phyloP scores from a whole-genome alignment of 371 early-diverging fungal species.

The Chytridium lagenaria region DNA sequence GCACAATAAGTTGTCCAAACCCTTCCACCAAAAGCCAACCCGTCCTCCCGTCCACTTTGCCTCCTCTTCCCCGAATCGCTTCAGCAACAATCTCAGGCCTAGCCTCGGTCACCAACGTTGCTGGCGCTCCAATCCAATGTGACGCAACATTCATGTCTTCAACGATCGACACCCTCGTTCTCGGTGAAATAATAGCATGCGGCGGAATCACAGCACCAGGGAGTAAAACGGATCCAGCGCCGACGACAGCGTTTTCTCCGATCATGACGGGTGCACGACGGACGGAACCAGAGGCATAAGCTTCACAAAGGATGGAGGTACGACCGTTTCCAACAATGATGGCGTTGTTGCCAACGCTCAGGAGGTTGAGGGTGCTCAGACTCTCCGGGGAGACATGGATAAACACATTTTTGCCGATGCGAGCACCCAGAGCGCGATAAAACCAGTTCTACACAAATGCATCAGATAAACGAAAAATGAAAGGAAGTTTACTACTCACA shows the following conservation, averaged over 20 bases:
- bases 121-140: not conserved
- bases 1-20: constrained; percentile 6
- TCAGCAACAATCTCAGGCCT: not conserved
- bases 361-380: constrained; percentile 5
- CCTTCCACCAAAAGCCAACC: constrained; percentile 3
- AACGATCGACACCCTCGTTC: not conserved
- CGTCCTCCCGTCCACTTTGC: not conserved
- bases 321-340: not conserved
- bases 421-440: constrained; percentile 14
- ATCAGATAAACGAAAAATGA: not conserved
- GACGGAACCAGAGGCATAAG: not conserved
- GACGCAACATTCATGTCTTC: not conserved
- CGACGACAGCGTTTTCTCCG: not conserved
- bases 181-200: not conserved
- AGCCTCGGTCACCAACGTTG: not conserved
- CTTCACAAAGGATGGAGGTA: constrained; percentile 3
- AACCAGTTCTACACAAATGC: constrained; percentile 18
- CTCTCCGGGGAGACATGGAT: constrained; percentile 9
- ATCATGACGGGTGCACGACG: constrained; percentile 12
- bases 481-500: not conserved
- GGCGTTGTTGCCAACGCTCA: not conserved
- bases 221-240: constrained; percentile 5
- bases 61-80: not conserved
- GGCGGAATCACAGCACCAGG: constrained; percentile 8
- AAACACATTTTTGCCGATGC: constrained; percentile 9